Conservation (phyloP, 2,329 filamentous ascomycete species). For the Xylaria arbuscula region DNA sequence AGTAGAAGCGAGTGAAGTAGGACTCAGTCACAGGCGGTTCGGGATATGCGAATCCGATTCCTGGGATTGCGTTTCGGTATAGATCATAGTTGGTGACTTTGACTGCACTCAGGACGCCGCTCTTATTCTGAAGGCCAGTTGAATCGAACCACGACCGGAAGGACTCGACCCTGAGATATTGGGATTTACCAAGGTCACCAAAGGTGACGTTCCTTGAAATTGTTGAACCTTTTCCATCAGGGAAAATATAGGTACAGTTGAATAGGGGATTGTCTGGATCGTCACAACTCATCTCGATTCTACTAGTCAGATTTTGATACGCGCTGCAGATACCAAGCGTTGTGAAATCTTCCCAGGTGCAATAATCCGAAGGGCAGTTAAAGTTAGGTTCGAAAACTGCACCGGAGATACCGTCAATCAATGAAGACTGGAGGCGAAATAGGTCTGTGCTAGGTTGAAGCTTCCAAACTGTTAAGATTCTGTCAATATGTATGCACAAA, state of each 20-base stretch:
- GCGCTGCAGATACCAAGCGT: neutral
- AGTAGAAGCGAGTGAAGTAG: neutral
- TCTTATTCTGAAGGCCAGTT: neutral
- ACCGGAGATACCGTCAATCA: neutral
- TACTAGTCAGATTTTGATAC: neutral
- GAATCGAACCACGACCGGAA: neutral
- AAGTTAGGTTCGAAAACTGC: neutral
- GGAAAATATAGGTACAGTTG: neutral
- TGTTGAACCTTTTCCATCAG: neutral
- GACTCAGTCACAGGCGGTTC: neutral
- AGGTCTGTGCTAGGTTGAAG: neutral
- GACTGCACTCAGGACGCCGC: neutral
- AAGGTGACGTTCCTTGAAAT: neutral
- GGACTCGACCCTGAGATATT: neutral
- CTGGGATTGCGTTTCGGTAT: neutral
- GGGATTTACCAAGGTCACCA: neutral
- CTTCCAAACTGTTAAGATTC: neutral
- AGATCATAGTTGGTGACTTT: slow-evolving; percentile 1
- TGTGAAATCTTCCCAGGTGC: neutral
- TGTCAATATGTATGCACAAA: neutral
- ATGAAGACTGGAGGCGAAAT: neutral
- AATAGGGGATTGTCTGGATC: neutral
- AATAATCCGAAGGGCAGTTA: neutral
- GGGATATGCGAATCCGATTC: neutral
- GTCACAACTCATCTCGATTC: neutral